These are phyloP conservation scores for Corinectria fuckeliana DNA, from an alignment of 2,329 filamentous ascomycete species.

Conservation along the genomic window DNA sequence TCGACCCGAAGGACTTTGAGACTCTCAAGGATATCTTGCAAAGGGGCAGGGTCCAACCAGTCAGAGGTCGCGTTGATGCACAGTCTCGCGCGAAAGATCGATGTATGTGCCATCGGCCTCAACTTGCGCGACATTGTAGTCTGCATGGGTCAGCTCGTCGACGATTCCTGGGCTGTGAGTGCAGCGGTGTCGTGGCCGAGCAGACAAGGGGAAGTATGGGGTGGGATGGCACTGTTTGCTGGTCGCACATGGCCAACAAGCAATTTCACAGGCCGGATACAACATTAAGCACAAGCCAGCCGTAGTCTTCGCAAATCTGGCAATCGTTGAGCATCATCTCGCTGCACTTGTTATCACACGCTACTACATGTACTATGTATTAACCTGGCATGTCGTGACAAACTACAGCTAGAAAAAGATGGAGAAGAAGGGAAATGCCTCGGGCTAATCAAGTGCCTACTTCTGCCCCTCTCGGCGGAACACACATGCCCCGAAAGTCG, in stretches of 20 bases:
- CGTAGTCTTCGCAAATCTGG: background rate
- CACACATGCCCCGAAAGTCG: constrained; percentile 1
- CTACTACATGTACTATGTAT: too few species aligned
- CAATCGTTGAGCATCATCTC: background rate
- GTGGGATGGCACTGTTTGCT: too few species aligned
- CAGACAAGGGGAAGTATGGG: too few species aligned
- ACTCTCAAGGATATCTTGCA: constrained; percentile 1
- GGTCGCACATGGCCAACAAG: too few species aligned
- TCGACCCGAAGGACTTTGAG: constrained; percentile 8
- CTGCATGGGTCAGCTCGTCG: constrained; percentile 4
- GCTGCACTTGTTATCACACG: too few species aligned
- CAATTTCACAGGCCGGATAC: background rate
- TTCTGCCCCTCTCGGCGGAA: background rate
- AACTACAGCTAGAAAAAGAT: background rate
- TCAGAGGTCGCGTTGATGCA: constrained; percentile 6
- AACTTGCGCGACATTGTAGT: constrained; percentile 23
- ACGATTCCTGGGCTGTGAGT: constrained; percentile 11
- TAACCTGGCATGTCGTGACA: background rate
- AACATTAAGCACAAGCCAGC: too few species aligned
- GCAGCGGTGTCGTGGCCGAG: constrained; percentile 1
- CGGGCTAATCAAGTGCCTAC: background rate
- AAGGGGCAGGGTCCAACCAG: background rate
- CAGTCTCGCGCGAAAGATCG: constrained; percentile 10
- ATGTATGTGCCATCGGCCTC: constrained; percentile 12
- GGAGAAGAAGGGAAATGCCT: background rate